phyloP scores from a whole-genome alignment of 2,329 filamentous ascomycete species.

The Phaeosphaeria sp. region DNA sequence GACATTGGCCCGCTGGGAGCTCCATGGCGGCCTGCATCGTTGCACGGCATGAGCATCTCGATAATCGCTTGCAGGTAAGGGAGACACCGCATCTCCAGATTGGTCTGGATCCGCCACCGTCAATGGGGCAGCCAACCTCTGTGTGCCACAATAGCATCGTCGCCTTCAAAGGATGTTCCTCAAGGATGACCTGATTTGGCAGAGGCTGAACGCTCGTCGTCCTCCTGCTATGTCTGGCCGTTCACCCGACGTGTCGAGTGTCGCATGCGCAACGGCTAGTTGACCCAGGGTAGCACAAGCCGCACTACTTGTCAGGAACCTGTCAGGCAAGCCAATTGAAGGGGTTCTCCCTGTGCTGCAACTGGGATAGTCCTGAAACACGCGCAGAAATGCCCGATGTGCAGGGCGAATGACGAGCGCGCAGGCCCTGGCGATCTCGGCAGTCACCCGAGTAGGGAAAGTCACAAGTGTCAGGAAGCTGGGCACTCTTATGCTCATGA shows the following conservation, averaged over 20 bases:
- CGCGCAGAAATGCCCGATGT: constrained; percentile 1
- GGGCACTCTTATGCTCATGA: constrained; percentile 4
- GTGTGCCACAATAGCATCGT: background rate
- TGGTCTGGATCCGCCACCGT: background rate
- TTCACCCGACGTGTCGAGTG: background rate
- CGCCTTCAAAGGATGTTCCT: constrained; percentile 1
- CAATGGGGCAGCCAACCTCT: background rate
- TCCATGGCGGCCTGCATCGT: constrained; percentile 12
- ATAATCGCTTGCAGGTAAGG: constrained; percentile 16
- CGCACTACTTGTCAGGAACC: constrained; percentile 1
- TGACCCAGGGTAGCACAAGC: constrained; percentile 4
- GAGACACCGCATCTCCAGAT: background rate
- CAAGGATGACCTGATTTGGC: background rate
- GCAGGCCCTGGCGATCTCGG: background rate
- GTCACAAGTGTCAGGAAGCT: constrained; percentile 6
- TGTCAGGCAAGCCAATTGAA: constrained; percentile 2
- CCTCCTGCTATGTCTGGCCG: background rate
- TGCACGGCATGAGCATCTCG: constrained; percentile 16
- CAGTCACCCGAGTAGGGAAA: constrained; percentile 1
- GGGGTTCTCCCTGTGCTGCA: background rate
- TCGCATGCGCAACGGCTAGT: background rate
- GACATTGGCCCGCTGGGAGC: constrained; percentile 5
- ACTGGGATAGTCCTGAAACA: constrained; percentile 5
- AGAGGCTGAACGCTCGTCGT: background rate
- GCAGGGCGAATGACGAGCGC: constrained; percentile 1